Evolutionary conservation across 768 basidiomycete species (phyloP), one percentile per base, ranked within the genome.

Genomic region (Termitomyces sp.): DNA sequence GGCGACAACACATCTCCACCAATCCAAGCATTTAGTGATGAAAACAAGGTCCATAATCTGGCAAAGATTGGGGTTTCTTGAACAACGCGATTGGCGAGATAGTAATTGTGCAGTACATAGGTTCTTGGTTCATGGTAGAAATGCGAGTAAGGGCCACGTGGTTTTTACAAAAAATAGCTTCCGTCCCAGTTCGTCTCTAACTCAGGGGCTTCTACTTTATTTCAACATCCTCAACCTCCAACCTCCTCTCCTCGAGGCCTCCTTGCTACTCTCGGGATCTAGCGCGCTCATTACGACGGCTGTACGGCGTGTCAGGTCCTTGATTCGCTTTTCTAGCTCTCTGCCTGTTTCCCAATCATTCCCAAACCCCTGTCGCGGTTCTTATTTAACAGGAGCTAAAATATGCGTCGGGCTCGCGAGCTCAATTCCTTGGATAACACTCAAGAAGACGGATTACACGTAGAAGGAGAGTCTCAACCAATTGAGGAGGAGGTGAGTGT

Each of bases 121-220:
- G 18, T 44, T 45, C n/a, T 11, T 20, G 20, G 22, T 22, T 22
- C 40, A 18, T 4, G 11, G 18, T 6, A 49, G 53, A 54, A 7
- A 20, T 28, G 11, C 13, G 4, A 35, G 20, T 22, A 32, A 20
- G 8, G 32, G 18, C 60, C 70, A 71, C 70, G 68, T 71, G 70
- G 60, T 50, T 44, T 51, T 63, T 67, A 65, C 65, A 69, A 66
- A 64, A 70, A 71, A 67, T 62, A 66, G 63, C 69, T 63, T 70
- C 69, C 69, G 69, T 63, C 64, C 46, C 22, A 64, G 55, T 59
- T 62, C 24, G 50, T 35, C 61, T 42, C 56, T 20, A 50, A 63
- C 66, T 71, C 70, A 71, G 70, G 70, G 70, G 69, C 68, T 71
- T 52, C 50, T 52, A 62, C 49, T 49, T 60, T 58, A 48, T 51